phyloP scores from a whole-genome alignment of 345 rosid genomes.

The Brassica juncea region DNA sequence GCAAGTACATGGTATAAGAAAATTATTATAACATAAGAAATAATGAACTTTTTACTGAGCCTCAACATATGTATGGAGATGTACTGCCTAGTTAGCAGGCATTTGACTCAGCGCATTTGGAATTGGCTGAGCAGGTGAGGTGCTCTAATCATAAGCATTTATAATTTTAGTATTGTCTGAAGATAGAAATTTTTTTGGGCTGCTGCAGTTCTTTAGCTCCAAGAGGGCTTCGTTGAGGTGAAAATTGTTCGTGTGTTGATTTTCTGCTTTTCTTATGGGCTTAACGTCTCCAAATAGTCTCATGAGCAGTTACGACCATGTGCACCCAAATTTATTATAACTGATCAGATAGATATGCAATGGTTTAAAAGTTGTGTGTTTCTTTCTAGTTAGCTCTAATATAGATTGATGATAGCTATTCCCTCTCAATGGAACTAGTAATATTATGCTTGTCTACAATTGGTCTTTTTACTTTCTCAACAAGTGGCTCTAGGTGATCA shows the following conservation, averaged over 20 bases:
- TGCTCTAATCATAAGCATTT: not conserved
- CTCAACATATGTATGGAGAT: not conserved
- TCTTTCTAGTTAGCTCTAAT: no score
- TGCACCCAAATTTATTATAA: not conserved
- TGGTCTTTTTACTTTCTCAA: no score
- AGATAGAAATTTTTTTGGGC: not conserved
- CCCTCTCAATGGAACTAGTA: no score
- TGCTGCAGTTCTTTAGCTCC: no score
- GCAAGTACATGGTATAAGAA: not conserved
- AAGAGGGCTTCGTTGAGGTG: not conserved
- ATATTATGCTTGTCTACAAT: no score
- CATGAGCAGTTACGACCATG: not conserved
- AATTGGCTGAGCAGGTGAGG: not conserved
- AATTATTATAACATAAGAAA: not conserved
- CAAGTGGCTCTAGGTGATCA: no score
- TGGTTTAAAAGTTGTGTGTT: no score
- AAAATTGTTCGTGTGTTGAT: not conserved
- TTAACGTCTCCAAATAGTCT: not conserved
- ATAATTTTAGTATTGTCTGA: not conserved
- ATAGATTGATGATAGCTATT: no score
- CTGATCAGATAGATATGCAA: no score
- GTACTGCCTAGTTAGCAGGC: not conserved
- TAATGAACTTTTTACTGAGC: not conserved
- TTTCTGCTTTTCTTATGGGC: not conserved
- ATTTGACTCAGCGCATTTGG: not conserved